These are phyloP conservation scores for Alternaria angustiovoidea DNA, from an alignment of 2,329 filamentous ascomycete genomes.

Conservation along the genomic window DNA sequence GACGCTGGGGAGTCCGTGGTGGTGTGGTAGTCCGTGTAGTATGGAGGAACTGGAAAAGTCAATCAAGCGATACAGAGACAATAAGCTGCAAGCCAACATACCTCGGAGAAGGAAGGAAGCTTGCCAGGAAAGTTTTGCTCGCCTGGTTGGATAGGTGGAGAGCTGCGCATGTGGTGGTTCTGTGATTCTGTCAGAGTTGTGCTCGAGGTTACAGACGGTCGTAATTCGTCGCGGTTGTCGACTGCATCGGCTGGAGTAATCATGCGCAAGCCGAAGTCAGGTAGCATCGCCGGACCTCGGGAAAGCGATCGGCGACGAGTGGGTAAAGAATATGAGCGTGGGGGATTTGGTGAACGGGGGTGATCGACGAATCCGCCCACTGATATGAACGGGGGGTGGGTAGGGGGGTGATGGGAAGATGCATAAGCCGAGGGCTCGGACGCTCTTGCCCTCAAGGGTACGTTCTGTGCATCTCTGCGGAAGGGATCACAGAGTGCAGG, in stretches of 20 bases:
- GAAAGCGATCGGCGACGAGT: not conserved
- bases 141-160: constrained; percentile 46
- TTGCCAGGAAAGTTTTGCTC: constrained; percentile 36
- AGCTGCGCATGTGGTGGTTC: constrained; percentile 40
- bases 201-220: not conserved
- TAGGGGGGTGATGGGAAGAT: not conserved
- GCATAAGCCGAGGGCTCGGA: not conserved
- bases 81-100: constrained; percentile 14
- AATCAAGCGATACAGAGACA: constrained; percentile 6
- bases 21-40: constrained; percentile 43
- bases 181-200: constrained; percentile 29
- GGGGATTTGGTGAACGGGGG: not conserved
- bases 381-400: not conserved
- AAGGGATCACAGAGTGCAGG: constrained; percentile 8
- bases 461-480: not conserved
- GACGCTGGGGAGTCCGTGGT: constrained; percentile 43
- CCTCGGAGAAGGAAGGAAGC: constrained; percentile 45
- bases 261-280: not conserved
- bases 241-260: not conserved
- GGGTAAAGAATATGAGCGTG: not conserved
- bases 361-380: not conserved
- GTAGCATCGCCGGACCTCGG: not conserved
- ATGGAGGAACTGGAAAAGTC: constrained; percentile 33
- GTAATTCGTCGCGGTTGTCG: not conserved
- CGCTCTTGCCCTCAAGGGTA: not conserved